Base-by-base conservation (phyloP, 1,284 basidiomycete species). In the Austropuccinia psidii region DNA sequence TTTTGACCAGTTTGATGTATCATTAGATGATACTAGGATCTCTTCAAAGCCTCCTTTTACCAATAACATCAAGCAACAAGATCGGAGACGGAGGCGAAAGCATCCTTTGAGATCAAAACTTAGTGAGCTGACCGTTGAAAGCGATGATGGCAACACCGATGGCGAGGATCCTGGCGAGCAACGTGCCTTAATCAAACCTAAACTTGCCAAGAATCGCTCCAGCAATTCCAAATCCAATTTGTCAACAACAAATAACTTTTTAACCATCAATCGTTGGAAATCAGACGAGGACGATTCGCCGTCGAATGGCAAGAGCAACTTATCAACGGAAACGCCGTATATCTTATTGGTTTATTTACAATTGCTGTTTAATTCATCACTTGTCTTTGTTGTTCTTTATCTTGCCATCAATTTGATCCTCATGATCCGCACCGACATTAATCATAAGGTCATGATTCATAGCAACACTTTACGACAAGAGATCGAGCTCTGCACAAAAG, bases 321-420 rank as follows among this genome's bases (percentile, higher is more conserved):
- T 69, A 8, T 54, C 67, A 7, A 69, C 67, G 11, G 58, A 72
- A 19, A 72, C 68, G 29, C 68, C 68, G 24, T 72, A 72, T 21
- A 52, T 52, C 58, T 24, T 72, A n/a, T 37, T 72, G 2, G 68
- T 60, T 37, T 72, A 72, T 52, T 58, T 72, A 15, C 68, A 72
- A 54, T 58, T 72, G n/a, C 41, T 72, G 9, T 72, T 72, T 27
- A 72, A 72, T 45, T 58, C 57, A 3, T 72, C 68, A 21, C 45
- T 72, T 0, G 58, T 62, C 45, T 33, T 54, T 17, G 54, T 72
- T 17, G 58, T 43, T 2, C 45, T 72, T 24, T 72, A 61, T 49
- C 57, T 72, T n/a, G 27, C 50, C 33, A 37, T 61, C 45, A 54
- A 60, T n/a, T 21, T 72, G 9, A 50, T 72, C 24, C 35, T 62